phyloP scores from a whole-genome alignment of 2,329 filamentous ascomycete genomes.

The Aureobasidium leucospermi region DNA sequence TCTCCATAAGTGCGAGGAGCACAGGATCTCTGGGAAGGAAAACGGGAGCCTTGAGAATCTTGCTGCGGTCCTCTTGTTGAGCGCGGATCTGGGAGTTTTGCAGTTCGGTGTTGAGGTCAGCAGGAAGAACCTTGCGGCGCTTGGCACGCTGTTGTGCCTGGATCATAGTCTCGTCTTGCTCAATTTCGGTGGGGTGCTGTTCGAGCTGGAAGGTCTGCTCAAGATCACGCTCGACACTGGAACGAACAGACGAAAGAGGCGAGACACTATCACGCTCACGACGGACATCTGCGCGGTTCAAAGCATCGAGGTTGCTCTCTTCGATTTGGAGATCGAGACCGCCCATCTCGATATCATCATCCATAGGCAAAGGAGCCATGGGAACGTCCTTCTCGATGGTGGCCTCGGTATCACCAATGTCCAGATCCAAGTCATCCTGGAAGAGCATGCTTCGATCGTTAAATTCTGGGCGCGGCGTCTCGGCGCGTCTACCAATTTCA shows the following conservation, averaged over 20 bases:
- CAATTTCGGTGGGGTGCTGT: slow-evolving; percentile 34
- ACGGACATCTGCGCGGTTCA: slow-evolving; percentile 35
- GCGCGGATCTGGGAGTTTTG: slow-evolving; percentile 72
- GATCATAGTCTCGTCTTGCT: slow-evolving; percentile 43
- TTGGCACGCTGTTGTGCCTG: slow-evolving; percentile 64
- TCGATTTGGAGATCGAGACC: slow-evolving; percentile 30
- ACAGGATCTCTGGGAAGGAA: slow-evolving; percentile 85
- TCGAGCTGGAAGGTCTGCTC: slow-evolving; percentile 50
- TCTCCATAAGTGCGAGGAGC: slow-evolving; percentile 77
- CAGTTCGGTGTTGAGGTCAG: slow-evolving; percentile 75
- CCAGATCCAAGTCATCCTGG: slow-evolving; percentile 51
- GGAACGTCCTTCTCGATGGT: slow-evolving; percentile 20
- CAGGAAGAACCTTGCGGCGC: slow-evolving; percentile 72
- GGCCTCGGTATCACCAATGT: slow-evolving; percentile 33
- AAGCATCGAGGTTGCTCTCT: slow-evolving; percentile 33
- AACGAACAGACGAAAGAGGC: slow-evolving; percentile 47
- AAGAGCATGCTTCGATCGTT: slow-evolving; percentile 49
- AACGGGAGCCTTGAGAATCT: slow-evolving; percentile 73
- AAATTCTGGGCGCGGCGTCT: slow-evolving; percentile 48
- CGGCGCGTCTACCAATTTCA: slow-evolving; percentile 84
- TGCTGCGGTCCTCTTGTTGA: slow-evolving; percentile 77
- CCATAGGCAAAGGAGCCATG: slow-evolving; percentile 16
- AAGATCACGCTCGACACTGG: slow-evolving; percentile 52
- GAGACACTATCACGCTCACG: slow-evolving; percentile 42
- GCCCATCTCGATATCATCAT: slow-evolving; percentile 38